Base-by-base conservation (phyloP, 345 rosid genomes). In the Salix caprea region DNA sequence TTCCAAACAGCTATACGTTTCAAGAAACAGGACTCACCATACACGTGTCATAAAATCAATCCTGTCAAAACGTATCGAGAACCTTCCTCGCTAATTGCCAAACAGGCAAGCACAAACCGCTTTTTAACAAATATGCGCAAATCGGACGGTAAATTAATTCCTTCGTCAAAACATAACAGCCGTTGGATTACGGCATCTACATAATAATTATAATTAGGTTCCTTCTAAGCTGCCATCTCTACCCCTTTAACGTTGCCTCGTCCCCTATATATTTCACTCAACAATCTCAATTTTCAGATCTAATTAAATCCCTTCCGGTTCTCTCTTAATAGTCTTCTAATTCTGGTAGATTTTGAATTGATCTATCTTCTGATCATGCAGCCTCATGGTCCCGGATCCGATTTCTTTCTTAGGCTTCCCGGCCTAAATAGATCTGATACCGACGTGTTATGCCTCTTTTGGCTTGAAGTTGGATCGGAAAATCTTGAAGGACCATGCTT, bases 91-190 rank as follows among this genome's bases (percentile, higher is more conserved):
- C 58, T 19, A 6, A 19, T 52, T n/a, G 21, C 58, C 23, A 16
- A 52, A 52, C 23, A 52, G n/a, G 58, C 58, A 52, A 52, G 23
- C 58, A 52, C 58, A 44, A 8, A 78, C 69, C 37, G 32, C 26
- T 39, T 26, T 28, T 11, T 30, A 15, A 16, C 73, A 66, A 50
- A 23, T 64, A 44, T 23, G 54, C 61, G 10, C 75, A 78, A 69
- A 71, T 75, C 81, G 9, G 32, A 76, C 87, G 84, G 78, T 84
- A 68, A 70, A 83, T 66, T 24, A 11, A 14, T 34, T 8, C 21
- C 64, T 34, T 1, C 7, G 24, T 15, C 58, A 75, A 64, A 67
- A 58, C 13, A 61, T 72, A 34, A 67, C 67, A 73, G 77, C 89
- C 81, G 77, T 82, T 34, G 44, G 81, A 80, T 77, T 23, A 30